Evolutionary conservation across 108 stramenopile genomes (phyloP), one percentile per base, ranked within the genome.

Genomic region (Parietichytrium sp.): DNA sequence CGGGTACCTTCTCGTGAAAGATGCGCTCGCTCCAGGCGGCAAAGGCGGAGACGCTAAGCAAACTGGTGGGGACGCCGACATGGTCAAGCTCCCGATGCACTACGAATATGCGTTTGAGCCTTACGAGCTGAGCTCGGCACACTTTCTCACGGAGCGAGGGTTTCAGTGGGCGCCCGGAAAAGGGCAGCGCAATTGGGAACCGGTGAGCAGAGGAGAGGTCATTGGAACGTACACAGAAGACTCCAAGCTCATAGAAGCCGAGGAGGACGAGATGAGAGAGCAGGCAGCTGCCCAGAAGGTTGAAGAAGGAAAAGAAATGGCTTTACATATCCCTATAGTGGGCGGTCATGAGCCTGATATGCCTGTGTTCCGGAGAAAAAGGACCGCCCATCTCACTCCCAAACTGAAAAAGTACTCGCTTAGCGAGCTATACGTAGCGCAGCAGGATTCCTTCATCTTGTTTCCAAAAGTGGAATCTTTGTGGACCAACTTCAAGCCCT

Each of bases 81-180:
- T 27, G 1, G 52, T 53, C 29, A 16, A 16, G 49, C 49, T 50
- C 49, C 18, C 16, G 16, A 50, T 18, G 49, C 49, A 50, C 49
- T 72, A 25, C 45, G 10, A 33, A 45, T 23, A 72, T 45, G 38
- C 45, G 10, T 72, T 72, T 3, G 16, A n/a, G 16, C 61, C 61
- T 23, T 72, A 45, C 20, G 10, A 72, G 42, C 38, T 72, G 10
- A n/a, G 36, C 12, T 72, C 61, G 10, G 10, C 61, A 36, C 61
- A 72, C 3, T 25, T 47, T 10, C 61, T 72, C 61, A 72, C 61
- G 33, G 61, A 72, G 42, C 33, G 42, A 33, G 61, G 61, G 16
- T 72, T 72, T 72, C 38, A 16, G 4, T 72, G 36, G 10, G 61
- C 36, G 20, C 36, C 36, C 16, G 38, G 42, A 12, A 10, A 45